Evolutionary conservation across 768 basidiomycete species (phyloP).

Genomic region (Cyclocybe cylindracea): DNA sequence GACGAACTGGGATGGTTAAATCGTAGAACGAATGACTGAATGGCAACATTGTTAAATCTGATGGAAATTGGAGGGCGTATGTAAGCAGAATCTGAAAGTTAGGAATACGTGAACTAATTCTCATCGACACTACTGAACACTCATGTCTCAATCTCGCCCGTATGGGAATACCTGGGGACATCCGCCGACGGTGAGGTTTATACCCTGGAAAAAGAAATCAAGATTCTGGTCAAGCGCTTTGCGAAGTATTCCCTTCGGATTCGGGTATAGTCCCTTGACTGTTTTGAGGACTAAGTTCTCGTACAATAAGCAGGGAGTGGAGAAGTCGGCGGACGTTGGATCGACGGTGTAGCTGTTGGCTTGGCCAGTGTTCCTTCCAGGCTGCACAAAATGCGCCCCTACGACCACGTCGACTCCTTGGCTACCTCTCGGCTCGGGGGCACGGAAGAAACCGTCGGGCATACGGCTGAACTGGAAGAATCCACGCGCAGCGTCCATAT

Average conservation of each 20-base stretch:
- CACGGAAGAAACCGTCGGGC: constrained; percentile 14
- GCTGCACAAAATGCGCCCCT: constrained; percentile 10
- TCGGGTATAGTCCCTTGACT: constrained; percentile 16
- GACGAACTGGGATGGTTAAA: too few species aligned
- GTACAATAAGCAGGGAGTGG: constrained; percentile 15
- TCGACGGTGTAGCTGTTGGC: constrained; percentile 17
- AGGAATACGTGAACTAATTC: not conserved
- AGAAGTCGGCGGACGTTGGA: constrained; percentile 12
- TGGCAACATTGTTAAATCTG: too few species aligned
- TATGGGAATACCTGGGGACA: constrained; percentile 17
- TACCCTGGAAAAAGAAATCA: constrained; percentile 9
- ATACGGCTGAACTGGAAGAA: constrained; percentile 22
- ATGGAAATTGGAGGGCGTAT: too few species aligned
- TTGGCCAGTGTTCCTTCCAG: constrained; percentile 12
- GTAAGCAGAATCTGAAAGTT: too few species aligned
- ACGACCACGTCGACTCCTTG: constrained; percentile 5
- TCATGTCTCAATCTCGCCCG: not conserved
- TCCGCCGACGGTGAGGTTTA: not conserved
- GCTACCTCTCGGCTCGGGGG: constrained; percentile 6
- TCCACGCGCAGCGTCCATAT: constrained; percentile 15
- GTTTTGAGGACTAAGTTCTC: constrained; percentile 17
- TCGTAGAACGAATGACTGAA: too few species aligned
- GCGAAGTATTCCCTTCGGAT: constrained; percentile 12
- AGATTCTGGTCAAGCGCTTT: constrained; percentile 14
- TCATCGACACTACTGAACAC: not conserved